Conservation (phyloP, 768 basidiomycete genomes). For the Calocera cornea region DNA sequence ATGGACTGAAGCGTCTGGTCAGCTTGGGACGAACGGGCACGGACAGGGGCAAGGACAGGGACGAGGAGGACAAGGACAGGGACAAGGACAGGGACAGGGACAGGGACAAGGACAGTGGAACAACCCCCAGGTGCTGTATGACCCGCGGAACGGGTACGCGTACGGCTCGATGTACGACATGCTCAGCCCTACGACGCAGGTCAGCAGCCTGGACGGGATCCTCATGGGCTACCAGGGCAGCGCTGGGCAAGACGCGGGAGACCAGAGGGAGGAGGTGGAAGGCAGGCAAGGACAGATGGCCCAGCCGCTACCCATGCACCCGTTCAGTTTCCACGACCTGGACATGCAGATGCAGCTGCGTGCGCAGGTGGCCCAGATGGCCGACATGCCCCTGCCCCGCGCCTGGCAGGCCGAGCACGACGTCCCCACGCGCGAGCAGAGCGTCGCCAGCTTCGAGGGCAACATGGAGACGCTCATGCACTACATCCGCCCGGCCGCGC, state of each 20-base stretch:
- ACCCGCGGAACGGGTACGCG: neutral
- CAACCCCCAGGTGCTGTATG: neutral
- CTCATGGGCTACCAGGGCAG: neutral
- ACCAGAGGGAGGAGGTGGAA: neutral
- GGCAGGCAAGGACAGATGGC: neutral
- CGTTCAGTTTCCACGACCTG: neutral
- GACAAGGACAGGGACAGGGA: no score
- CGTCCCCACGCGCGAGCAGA: neutral
- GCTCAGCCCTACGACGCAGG: neutral
- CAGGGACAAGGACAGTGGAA: neutral
- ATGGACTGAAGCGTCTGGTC: neutral
- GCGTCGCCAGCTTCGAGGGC: neutral
- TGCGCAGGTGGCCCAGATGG: neutral
- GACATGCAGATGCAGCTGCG: neutral
- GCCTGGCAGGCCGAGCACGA: neutral
- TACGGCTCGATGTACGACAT: neutral
- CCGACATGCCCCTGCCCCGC: neutral
- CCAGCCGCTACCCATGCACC: neutral
- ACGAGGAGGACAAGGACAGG: no score
- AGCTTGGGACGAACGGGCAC: neutral
- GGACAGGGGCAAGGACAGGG: neutral
- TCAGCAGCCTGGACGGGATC: slow-evolving; percentile 2
- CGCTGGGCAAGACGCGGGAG: neutral
- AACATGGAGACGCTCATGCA: neutral
- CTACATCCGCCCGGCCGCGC: slow-evolving; percentile 9